Evolutionary conservation across 2,329 filamentous ascomycete species (phyloP), one percentile per base, ranked within the genome.

Genomic region (Aspergillus chevalieri): DNA sequence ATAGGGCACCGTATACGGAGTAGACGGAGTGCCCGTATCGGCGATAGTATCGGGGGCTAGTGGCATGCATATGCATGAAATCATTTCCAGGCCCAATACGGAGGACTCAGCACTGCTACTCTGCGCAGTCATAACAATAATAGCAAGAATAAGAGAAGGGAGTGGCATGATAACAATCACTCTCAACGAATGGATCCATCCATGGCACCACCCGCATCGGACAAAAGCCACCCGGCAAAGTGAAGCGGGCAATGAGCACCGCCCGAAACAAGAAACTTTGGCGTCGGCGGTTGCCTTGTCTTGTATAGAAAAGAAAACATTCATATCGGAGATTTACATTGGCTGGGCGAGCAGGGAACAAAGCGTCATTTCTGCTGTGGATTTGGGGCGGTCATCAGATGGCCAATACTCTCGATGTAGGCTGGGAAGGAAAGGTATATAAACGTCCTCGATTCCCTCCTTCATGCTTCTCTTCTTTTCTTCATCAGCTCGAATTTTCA

Each of bases 381-480:
- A 43, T 47, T 46, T 46, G 30, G 46, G 7, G 44, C 22, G 10
- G 26, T 30, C 26, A 26, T 43, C 34, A 14, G 14, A 6, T 34
- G 24, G 21, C 14, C 17, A 38, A 3, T 6, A 10, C 9, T 3
- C 33, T 8, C 15, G 34, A n/a, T 36, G 34, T 36, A n/a, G 14
- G 14, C 14, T 7, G 14, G n/a, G 14, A 36, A 21, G 6, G 19
- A 9, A 44, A 53, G 47, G 50, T 60, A 60, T 60, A 60, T 59
- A 59, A 49, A 26, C 19, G 41, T 33, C 8, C 26, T 48, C 15
- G 39, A 17, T 43, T 42, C 47, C 57, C 44, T n/a, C 17, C 21
- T 21, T 24, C 26, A 19, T n/a, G 3, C 14, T 38, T 6, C 19
- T 41, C 14, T 19, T 47, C 46, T 45, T 54, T 43, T 46, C 46